phyloP scores from a whole-genome alignment of 1,284 basidiomycete genomes.

The Rhodotorula sp. region DNA sequence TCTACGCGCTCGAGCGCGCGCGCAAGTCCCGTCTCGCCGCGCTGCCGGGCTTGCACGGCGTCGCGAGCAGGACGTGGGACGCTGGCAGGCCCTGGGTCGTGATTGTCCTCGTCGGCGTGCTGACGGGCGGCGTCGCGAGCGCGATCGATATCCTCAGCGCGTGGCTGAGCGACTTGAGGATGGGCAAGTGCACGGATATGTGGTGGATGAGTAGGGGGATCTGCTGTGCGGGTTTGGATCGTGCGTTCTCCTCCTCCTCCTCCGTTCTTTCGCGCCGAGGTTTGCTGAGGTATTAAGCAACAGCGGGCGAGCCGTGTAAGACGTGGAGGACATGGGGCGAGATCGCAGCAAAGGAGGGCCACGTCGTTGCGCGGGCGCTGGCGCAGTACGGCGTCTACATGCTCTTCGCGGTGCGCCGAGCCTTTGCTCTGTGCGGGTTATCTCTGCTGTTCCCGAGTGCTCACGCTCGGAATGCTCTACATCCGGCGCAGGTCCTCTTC shows the following conservation, averaged over 20 bases:
- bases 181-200: conserved; percentile 68
- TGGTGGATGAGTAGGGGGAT: conserved; percentile 72
- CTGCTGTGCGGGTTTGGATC: conserved; percentile 71
- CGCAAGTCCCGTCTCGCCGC: conserved; percentile 2
- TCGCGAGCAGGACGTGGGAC: conserved; percentile 61
- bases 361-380: conserved; percentile 36
- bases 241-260: conserved; percentile 55
- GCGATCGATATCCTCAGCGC: conserved; percentile 72
- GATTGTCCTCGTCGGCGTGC: conserved; percentile 58
- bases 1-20: conserved; percentile 63
- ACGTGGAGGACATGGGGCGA: conserved; percentile 65
- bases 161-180: conserved; percentile 71
- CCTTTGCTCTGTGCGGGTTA: background rate
- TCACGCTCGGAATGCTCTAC: no score
- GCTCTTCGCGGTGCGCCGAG: conserved; percentile 67
- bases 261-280: background rate
- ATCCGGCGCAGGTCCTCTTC: conserved; percentile 61
- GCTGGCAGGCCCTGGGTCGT: conserved; percentile 68
- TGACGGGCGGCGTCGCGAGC: conserved; percentile 63
- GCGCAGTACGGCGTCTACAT: conserved; percentile 72
- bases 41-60: conserved; percentile 22
- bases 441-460: no score
- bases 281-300: background rate
- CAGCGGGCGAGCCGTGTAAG: conserved; percentile 69
- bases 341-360: conserved; percentile 22